phyloP scores from a whole-genome alignment of 1,284 basidiomycete species.

The Cutaneotrichosporon cavernicola region DNA sequence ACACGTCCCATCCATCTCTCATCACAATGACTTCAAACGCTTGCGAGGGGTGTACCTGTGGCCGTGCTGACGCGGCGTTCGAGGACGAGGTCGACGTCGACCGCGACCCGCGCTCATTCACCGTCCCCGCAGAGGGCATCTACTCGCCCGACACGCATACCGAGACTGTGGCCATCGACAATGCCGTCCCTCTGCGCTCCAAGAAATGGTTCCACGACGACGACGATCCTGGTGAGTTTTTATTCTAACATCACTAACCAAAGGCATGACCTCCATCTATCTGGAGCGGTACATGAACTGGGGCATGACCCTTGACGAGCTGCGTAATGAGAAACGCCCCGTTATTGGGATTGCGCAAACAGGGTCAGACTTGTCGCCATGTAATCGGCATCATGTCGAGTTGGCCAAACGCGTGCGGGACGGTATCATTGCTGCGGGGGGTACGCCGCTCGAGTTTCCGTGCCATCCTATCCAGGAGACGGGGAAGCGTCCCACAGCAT shows the following conservation, averaged over 20 bases:
- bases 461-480: conserved; percentile 54
- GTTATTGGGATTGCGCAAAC: conserved; percentile 79
- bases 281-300: conserved; percentile 51
- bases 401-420: conserved; percentile 52
- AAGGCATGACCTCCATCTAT: conserved; percentile 41
- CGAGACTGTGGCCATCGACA: conserved; percentile 33
- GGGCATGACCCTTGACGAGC: conserved; percentile 43
- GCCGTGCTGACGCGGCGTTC: conserved; percentile 28
- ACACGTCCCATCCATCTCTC: not conserved
- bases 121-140: conserved; percentile 36
- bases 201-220: conserved; percentile 50
- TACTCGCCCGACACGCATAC: conserved; percentile 20
- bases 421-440: conserved; percentile 51
- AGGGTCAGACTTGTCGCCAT: conserved; percentile 48
- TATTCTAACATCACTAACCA: not conserved
- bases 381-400: conserved; percentile 49
- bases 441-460: conserved; percentile 52
- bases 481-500: conserved; percentile 51
- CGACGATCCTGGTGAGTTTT: conserved; percentile 37
- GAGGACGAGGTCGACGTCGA: conserved; percentile 13
- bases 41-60: conserved; percentile 39
- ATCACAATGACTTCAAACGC: conserved; percentile 17
- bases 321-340: conserved; percentile 66
- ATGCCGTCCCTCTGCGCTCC: conserved; percentile 42
- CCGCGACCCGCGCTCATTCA: conserved; percentile 40